Base-by-base conservation (phyloP, 306 rosid genomes). In the Rosa lucieae region DNA sequence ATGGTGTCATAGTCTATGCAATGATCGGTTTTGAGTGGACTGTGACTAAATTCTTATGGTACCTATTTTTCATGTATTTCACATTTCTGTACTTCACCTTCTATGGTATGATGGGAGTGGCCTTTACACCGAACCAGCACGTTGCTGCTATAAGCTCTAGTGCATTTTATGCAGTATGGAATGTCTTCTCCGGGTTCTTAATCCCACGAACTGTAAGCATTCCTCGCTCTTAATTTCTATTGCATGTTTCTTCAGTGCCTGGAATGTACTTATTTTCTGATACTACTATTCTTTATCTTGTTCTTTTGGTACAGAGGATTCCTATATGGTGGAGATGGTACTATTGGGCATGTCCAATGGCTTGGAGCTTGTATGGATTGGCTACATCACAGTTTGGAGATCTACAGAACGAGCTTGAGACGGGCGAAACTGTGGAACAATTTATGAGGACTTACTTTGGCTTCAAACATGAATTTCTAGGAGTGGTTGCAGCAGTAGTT, bases 271-370 rank as follows among this genome's bases (percentile, higher is more conserved):
- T 61, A 2, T 21, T 40, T 42, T 42, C 68, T 56, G 47, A 73
- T 21, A 6, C 78, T 14, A 20, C 52, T 13, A 21, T 58, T 58
- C 29, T 40, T 5, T 20, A 29, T 40, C 55, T 1, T 74, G 67
- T 74, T 74, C 53, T 35, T 73, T 74, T 56, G 39, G 53, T 62
- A 44, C 75, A 89, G 93, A 87, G 82, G 20, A 89, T 89, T 52
- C 93, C 93, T 40, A 73, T 85, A 10, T 86, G 89, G 89, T 86
- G 92, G 92, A 89, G 89, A 48, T 89, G 93, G 90, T 89, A 83
- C 78, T 79, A 79, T 67, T 89, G 90, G 89, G 55, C 13, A 40
- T 87, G 88, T 74, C 93, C 90, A 13, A 67, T 87, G 6, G 85
- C 88, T 37, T 89, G 90, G 93, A 89, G 86, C 77, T 81, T 89